These are phyloP conservation scores for Tetrahymena elliotti DNA, from an alignment of 73 alveolate species.

Conservation along the genomic window DNA sequence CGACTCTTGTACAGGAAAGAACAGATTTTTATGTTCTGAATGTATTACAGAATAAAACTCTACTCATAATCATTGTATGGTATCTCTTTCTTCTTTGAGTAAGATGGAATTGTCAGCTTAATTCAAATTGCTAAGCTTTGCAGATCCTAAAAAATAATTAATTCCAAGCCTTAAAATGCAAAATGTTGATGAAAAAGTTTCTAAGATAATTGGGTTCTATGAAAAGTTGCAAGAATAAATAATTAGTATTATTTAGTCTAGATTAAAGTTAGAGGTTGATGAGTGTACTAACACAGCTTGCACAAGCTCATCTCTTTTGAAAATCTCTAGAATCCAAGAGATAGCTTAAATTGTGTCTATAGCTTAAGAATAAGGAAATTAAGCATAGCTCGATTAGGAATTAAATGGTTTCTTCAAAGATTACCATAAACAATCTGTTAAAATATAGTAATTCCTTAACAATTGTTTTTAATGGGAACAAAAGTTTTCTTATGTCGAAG, in stretches of 20 bases:
- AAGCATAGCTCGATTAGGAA: background rate
- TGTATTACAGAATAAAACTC: background rate
- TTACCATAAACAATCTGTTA: background rate
- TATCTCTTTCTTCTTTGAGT: background rate
- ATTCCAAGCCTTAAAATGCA: background rate
- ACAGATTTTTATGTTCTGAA: background rate
- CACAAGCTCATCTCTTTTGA: background rate
- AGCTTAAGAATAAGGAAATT: background rate
- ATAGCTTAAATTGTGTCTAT: background rate
- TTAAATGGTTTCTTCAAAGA: background rate
- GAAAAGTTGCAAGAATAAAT: background rate
- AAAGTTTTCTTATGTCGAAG: background rate
- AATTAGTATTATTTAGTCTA: background rate
- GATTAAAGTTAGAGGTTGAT: background rate
- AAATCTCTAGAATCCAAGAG: background rate
- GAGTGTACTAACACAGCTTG: background rate
- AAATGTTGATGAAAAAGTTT: background rate
- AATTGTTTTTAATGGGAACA: background rate
- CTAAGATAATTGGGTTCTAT: background rate
- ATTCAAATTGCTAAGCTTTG: background rate
- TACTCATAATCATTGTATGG: background rate
- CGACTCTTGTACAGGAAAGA: background rate
- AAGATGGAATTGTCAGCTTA: background rate
- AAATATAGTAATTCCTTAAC: background rate
- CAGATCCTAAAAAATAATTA: background rate